These are phyloP conservation scores for Metschnikowia picachoensis DNA, from an alignment of 805 yeast genomes.

Conservation along the genomic window DNA sequence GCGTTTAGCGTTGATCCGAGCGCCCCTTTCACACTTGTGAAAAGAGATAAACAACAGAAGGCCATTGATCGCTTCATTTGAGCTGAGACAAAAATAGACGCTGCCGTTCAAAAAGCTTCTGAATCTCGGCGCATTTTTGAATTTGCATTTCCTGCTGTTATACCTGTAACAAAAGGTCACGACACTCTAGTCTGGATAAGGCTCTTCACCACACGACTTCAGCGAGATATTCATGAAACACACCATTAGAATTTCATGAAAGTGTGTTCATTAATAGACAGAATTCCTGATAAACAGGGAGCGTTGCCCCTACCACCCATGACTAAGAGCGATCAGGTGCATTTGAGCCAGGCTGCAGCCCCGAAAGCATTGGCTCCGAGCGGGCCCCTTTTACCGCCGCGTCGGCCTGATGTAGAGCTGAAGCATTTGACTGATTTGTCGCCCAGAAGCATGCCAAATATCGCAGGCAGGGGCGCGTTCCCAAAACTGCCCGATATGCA, in stretches of 20 bases:
- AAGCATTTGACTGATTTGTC: no score
- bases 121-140: no score
- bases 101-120: no score
- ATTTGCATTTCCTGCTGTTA: no score
- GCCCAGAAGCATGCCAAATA: no score
- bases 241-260: constrained; percentile 28
- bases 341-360: not conserved
- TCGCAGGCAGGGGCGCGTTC: no score
- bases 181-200: no score
- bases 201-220: not conserved
- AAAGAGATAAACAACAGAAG: not conserved
- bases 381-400: not conserved
- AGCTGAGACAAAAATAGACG: not conserved
- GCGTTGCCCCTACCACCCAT: constrained; percentile 3
- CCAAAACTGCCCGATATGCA: no score
- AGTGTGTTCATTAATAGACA: constrained; percentile 40
- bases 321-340: not conserved
- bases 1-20: constrained; percentile 8
- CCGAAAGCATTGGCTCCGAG: not conserved
- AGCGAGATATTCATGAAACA: constrained; percentile 2
- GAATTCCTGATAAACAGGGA: constrained; percentile 14
- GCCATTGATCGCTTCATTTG: not conserved
- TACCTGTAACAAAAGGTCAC: no score
- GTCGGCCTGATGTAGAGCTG: no score
- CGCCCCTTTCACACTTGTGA: constrained; percentile 4